Conservation (phyloP, 495 filamentous ascomycete species). For the Tuber umbilicatum region DNA sequence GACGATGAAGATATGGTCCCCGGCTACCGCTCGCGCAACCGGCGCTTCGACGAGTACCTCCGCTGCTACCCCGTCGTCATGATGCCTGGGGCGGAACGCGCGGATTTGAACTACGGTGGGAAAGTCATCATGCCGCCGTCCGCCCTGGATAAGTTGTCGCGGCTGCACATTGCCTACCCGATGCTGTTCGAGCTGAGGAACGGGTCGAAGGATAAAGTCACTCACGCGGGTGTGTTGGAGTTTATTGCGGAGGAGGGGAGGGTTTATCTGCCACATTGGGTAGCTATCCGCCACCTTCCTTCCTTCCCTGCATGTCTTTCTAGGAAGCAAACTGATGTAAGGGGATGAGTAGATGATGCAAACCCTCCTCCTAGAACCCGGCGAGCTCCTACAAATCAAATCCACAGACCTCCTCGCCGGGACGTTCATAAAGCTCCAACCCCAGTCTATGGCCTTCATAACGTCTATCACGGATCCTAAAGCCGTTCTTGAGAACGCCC, state of each 20-base stretch:
- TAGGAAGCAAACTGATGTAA: conserved; percentile 16
- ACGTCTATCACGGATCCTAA: conserved; percentile 88
- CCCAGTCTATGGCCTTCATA: conserved; percentile 82
- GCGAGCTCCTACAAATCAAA: conserved; percentile 89
- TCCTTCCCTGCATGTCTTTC: neutral
- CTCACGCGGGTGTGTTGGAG: conserved; percentile 91
- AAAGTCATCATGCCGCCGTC: conserved; percentile 95
- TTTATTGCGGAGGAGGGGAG: conserved; percentile 97
- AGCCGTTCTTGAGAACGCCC: conserved; percentile 93
- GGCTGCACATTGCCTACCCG: conserved; percentile 94
- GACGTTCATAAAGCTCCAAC: conserved; percentile 88
- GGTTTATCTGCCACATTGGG: conserved; percentile 93
- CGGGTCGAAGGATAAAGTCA: conserved; percentile 65
- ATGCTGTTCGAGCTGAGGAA: conserved; percentile 95
- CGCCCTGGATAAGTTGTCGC: conserved; percentile 87
- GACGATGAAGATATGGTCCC: conserved; percentile 28
- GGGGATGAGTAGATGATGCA: conserved; percentile 71
- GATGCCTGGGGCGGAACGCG: conserved; percentile 81
- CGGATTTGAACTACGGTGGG: conserved; percentile 87
- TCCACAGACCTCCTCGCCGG: conserved; percentile 85
- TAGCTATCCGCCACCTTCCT: conserved; percentile 46
- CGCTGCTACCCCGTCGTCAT: conserved; percentile 91
- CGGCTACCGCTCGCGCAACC: conserved; percentile 39
- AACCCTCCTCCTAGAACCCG: conserved; percentile 76
- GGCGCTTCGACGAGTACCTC: conserved; percentile 95